Conservation (phyloP, 768 basidiomycete genomes). For the Boletus rubescentipes region DNA sequence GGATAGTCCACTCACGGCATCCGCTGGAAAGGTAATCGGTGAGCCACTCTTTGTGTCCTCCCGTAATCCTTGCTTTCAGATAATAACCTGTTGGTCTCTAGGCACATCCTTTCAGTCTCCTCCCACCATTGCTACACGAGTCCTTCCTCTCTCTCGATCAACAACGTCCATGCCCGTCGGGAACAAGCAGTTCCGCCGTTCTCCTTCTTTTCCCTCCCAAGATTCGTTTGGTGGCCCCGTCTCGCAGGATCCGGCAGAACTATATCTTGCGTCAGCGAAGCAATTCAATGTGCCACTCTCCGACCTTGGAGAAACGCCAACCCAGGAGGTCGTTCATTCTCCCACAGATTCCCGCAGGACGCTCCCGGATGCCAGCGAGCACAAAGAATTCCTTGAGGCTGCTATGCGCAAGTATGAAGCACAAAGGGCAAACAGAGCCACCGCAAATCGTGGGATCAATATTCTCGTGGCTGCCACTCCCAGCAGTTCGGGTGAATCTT, state of each 20-base stretch:
- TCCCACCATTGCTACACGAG: slow-evolving; percentile 9
- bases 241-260: slow-evolving; percentile 47
- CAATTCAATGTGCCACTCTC: slow-evolving; percentile 59
- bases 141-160: slow-evolving; percentile 15
- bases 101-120: slow-evolving; percentile 36
- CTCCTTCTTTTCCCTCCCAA: slow-evolving; percentile 45
- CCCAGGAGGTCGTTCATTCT: slow-evolving; percentile 26
- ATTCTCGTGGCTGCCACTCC: slow-evolving; percentile 58
- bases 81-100: slow-evolving; percentile 28
- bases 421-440: slow-evolving; percentile 14
- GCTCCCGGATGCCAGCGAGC: slow-evolving; percentile 46
- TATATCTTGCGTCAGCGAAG: slow-evolving; percentile 45
- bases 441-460: slow-evolving; percentile 13
- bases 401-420: slow-evolving; percentile 28
- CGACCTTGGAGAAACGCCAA: slow-evolving; percentile 43
- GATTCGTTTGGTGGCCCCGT: slow-evolving; percentile 62
- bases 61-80: slow-evolving; percentile 20
- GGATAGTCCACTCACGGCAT: slow-evolving; percentile 27
- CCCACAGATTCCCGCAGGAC: slow-evolving; percentile 47
- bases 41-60: slow-evolving; percentile 26
- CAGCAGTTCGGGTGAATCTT: slow-evolving; percentile 37
- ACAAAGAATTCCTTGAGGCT: slow-evolving; percentile 20
- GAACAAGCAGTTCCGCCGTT: slow-evolving; percentile 28
- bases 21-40: slow-evolving; percentile 31
- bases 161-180: slow-evolving; percentile 25